Percentiles rank a stretch among this genome's conserved stretches.
These are phyloP conservation scores for Drosera spatulata DNA, from an alignment of 179 eudicot genomes.

Conservation along the genomic window DNA sequence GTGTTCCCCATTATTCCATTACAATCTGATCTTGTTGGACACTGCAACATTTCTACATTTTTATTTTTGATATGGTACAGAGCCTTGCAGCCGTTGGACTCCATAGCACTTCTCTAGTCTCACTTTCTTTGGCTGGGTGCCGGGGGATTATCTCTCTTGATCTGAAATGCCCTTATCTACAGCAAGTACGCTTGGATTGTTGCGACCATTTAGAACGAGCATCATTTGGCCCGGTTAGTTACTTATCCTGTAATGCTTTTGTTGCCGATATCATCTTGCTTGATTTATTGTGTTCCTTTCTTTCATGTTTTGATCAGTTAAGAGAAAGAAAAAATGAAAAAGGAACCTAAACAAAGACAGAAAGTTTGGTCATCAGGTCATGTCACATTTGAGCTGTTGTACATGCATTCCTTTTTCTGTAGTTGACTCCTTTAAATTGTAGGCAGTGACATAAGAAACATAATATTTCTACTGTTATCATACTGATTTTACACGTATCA, in stretches of 20 bases:
- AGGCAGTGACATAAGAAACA: too few species aligned
- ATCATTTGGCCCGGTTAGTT: slow-evolving; percentile 73
- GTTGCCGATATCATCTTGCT: not conserved
- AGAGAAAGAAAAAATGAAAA: too few species aligned
- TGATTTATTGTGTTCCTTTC: not conserved
- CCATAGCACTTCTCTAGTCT: slow-evolving; percentile 50
- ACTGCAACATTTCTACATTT: not conserved
- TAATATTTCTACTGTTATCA: too few species aligned
- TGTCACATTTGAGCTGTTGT: too few species aligned
- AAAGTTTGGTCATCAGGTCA: too few species aligned
- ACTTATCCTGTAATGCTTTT: not conserved
- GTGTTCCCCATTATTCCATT: too few species aligned
- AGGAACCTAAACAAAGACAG: too few species aligned
- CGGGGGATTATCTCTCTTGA: slow-evolving; percentile 48
- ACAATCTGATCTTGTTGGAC: too few species aligned
- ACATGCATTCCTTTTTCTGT: too few species aligned
- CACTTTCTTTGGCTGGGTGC: slow-evolving; percentile 88
- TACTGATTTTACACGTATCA: too few species aligned
- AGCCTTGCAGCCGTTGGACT: slow-evolving; percentile 61
- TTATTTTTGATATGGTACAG: slow-evolving; percentile 27
- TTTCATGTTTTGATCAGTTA: not conserved
- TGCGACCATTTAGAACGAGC: slow-evolving; percentile 98
- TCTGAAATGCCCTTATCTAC: slow-evolving; percentile 28
- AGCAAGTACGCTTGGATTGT: slow-evolving; percentile 82
- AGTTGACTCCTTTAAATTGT: too few species aligned